A percentile compares a stretch with the other conserved stretches of the same genome.
phyloP scores from a whole-genome alignment of 148 eudicot species.

The Heliosperma pusillum region DNA sequence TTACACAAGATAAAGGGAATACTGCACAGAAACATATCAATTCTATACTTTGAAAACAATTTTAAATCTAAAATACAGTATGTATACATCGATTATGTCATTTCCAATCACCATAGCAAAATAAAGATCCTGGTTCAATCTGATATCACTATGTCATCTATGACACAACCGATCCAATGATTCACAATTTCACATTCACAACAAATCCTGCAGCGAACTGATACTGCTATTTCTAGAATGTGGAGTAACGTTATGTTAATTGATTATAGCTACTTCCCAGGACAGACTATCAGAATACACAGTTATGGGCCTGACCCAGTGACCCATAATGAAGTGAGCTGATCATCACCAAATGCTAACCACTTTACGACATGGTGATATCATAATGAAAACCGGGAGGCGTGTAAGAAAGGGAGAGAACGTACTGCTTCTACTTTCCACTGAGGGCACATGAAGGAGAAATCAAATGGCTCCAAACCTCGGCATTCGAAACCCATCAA shows the following conservation, averaged over 20 bases:
- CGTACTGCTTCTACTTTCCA: conserved; percentile 89
- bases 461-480: conserved; percentile 77
- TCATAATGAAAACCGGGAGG: background rate
- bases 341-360: background rate
- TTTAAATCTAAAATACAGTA: too few relatives aligned
- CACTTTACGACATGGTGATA: background rate
- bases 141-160: background rate
- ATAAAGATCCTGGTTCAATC: background rate
- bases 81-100: background rate
- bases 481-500: conserved; percentile 86
- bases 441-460: conserved; percentile 52
- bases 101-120: background rate
- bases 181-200: background rate
- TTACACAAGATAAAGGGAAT: too few relatives aligned
- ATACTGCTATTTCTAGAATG: background rate
- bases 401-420: conserved; percentile 10
- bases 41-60: too few relatives aligned
- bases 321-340: background rate
- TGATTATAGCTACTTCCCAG: background rate
- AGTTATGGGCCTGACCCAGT: background rate
- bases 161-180: background rate
- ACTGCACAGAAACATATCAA: too few relatives aligned
- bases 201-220: background rate
- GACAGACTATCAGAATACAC: background rate
- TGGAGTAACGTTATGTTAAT: background rate